Conservation (phyloP, 148 eudicot genomes). For the Pharnaceum exiguum region DNA sequence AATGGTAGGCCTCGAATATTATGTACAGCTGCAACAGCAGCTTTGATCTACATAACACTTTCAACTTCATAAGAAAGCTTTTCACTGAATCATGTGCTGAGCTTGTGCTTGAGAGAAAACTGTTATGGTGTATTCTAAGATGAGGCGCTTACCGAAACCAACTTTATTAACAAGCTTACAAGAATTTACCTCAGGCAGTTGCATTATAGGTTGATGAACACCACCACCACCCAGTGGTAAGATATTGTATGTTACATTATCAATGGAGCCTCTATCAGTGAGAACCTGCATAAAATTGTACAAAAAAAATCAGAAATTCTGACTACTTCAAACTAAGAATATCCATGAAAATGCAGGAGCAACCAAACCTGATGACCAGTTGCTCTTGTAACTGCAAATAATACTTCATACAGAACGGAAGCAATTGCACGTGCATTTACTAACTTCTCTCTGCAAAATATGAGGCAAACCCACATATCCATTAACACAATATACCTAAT, state of each 20-base stretch:
- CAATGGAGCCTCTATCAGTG: conserved; percentile 54
- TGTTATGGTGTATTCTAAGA: background rate
- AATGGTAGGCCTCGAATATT: conserved; percentile 78
- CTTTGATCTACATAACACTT: conserved; percentile 60
- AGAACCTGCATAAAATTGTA: conserved; percentile 39
- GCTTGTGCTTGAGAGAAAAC: too few relatives aligned
- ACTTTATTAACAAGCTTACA: background rate
- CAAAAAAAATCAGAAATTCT: conserved; percentile 2
- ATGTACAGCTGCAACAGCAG: conserved; percentile 69
- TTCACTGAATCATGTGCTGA: background rate
- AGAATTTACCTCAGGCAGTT: conserved; percentile 76
- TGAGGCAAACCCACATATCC: conserved; percentile 16
- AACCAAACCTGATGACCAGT: conserved; percentile 74
- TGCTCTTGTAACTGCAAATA: conserved; percentile 59
- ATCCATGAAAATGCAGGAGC: background rate
- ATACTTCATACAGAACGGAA: conserved; percentile 67
- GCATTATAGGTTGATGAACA: conserved; percentile 81
- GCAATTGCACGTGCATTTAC: conserved; percentile 71
- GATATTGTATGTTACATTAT: conserved; percentile 70
- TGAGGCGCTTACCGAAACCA: background rate
- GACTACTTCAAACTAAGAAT: background rate
- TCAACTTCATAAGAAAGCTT: conserved; percentile 14
- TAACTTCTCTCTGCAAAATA: conserved; percentile 67
- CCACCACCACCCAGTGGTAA: conserved; percentile 91
- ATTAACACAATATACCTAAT: conserved; percentile 1